A percentile compares a stretch with the other conserved stretches of the same genome.
phyloP scores from a whole-genome alignment of 2,329 filamentous ascomycete species.

The Paramyrothecium roridum region DNA sequence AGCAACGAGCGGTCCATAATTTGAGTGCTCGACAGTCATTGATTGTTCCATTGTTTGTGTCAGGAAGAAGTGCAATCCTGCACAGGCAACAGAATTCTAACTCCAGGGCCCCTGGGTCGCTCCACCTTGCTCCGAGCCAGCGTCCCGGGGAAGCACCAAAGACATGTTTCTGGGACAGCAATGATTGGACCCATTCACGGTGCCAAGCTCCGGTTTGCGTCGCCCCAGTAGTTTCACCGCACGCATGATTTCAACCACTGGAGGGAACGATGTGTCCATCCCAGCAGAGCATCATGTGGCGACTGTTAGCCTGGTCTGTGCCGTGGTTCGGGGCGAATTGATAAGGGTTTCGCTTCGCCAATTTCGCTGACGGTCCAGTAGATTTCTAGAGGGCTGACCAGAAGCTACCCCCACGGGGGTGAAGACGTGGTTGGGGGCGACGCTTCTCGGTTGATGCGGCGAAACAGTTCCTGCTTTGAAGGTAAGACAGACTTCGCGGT shows the following conservation, averaged over 20 bases:
- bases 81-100: background rate
- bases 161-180: conserved; percentile 1
- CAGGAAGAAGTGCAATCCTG: background rate
- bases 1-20: background rate
- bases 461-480: background rate
- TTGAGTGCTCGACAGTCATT: background rate
- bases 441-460: background rate
- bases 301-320: background rate
- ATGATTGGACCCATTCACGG: background rate
- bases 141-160: background rate
- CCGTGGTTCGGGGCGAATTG: background rate
- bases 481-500: background rate
- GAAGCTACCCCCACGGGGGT: background rate
- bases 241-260: background rate
- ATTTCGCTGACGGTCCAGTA: background rate
- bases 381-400: background rate
- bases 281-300: background rate
- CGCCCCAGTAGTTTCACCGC: background rate
- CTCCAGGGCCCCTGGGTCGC: background rate
- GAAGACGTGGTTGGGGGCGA: background rate
- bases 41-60: background rate
- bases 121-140: background rate
- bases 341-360: background rate
- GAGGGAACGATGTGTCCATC: background rate
- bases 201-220: background rate